Base-by-base conservation (phyloP, 768 basidiomycete genomes). In the Lenzites betulinus region DNA sequence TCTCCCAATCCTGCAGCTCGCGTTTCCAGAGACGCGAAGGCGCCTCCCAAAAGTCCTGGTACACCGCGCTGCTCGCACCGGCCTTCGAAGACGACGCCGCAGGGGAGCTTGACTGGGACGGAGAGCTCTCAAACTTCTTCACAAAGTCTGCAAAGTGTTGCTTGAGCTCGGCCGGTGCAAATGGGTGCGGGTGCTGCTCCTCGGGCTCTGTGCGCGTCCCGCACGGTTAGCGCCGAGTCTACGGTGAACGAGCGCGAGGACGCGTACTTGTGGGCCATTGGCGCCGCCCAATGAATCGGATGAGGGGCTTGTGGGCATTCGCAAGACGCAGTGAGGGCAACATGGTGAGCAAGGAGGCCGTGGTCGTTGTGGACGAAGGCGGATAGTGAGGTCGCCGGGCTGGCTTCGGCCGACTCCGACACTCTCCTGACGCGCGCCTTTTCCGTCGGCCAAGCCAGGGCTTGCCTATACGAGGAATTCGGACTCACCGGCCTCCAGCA, bases 11-110 rank as follows among this genome's bases (percentile, higher is more conserved):
- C 51, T 67, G 42, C 38, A 73, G n/a, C 25, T 64, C 64, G 5
- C 52, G 61, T 30, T 66, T 67, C 66, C 70, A 67, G 5, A 64
- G 60, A 51, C 65, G 50, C 43, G 59, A 51, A n/a, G 71, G 71
- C 13, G 70, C 67, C 60, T 73, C 56, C 71, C 71, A 73, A 62
- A 71, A 73, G 46, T 73, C 67, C 41, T 63, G 52, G 64, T 59
- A 68, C 41, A 69, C 66, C 35, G 49, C 65, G 25, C 61, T 58
- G 51, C 58, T 60, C 35, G 50, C 30, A n/a, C 58, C 55, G 30
- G 52, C 47, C 30, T 53, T 50, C 23, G 62, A 52, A 20, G 64
- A 50, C 7, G 51, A 15, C 43, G 47, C 1, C 12, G 52, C 28
- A 1, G 54, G 3, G 23, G 54, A 23, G 26, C 42, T 18, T 36